Conservation (phyloP, 176 grass and related monocot species). For the Areca catechu region DNA sequence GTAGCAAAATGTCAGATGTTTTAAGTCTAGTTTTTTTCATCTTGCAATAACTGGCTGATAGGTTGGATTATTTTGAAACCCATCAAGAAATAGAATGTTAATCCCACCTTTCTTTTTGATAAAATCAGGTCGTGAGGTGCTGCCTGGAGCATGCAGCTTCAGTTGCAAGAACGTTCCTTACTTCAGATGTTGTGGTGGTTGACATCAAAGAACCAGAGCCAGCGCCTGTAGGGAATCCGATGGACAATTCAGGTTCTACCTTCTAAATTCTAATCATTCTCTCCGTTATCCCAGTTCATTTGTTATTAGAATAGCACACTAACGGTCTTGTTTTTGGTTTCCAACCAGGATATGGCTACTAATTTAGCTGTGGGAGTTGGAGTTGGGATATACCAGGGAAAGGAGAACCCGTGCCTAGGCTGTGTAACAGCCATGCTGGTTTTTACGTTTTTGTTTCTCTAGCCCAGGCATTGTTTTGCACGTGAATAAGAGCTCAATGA, state of each 20-base stretch:
- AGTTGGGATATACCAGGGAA: too few relatives aligned
- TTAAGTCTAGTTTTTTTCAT: too few relatives aligned
- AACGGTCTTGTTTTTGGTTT: background rate
- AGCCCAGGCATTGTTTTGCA: too few relatives aligned
- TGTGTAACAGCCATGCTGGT: too few relatives aligned
- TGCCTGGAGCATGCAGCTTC: conserved; percentile 82
- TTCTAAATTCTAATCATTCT: background rate
- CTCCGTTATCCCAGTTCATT: too few relatives aligned
- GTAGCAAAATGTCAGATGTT: too few relatives aligned
- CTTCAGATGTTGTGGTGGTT: conserved; percentile 71
- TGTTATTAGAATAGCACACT: too few relatives aligned
- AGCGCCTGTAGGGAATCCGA: conserved; percentile 42
- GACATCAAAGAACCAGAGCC: conserved; percentile 86
- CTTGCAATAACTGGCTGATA: too few relatives aligned
- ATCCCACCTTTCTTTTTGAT: background rate
- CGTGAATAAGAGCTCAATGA: too few relatives aligned
- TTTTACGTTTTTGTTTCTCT: too few relatives aligned
- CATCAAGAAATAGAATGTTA: background rate
- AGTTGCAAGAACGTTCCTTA: conserved; percentile 91
- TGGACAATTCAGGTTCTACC: conserved; percentile 76
- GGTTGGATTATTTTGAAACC: too few relatives aligned
- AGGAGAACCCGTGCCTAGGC: too few relatives aligned
- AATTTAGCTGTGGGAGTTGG: conserved; percentile 11
- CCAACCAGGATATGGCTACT: conserved; percentile 60
- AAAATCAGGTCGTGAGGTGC: conserved; percentile 78